Evolutionary conservation across 2,329 filamentous ascomycete genomes (phyloP), one percentile per base, ranked within the genome.

Genomic region (Cladosporium austrohemisphaericum): DNA sequence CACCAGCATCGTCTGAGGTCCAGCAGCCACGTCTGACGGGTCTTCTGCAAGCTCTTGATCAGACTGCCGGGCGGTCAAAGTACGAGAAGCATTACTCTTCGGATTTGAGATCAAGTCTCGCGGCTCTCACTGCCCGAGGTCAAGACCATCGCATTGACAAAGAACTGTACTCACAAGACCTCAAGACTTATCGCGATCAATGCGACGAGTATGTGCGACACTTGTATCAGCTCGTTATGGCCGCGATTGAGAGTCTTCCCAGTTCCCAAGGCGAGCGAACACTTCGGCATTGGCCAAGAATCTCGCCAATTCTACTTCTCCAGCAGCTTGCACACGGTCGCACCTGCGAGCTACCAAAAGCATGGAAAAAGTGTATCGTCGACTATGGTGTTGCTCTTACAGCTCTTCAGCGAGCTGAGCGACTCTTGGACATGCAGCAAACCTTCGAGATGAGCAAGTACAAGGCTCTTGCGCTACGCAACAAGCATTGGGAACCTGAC

Each of bases 231-330:
- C 20, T 14, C 5, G 5, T 48, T 3, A 11, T 25, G 2, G 16
- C 9, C 11, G n/a, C 44, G 2, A 32, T 38, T 6, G 3, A 18
- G 2, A 18, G 11, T 5, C 18, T 31, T 4, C 33, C 33, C 3
- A 1, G 32, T 18, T 29, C 28, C 2, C 3, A 9, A 4, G 18
- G 3, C 11, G 33, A 16, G 13, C 25, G 9, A 5, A n/a, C 5
- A 62, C 71, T 52, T n/a, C 51, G 16, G 0, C 59, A 79, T 0
- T 78, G 73, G 71, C 78, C 78, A 0, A 66, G 63, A 1, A 52
- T 74, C 2, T 76, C 72, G 0, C 65, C 63, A 0, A 48, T 70
- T 0, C 64, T 72, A 0, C 52, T 81, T 0, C 68, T 83, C 0
- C 69, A 75, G 35, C 73, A 76, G 28, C 60, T 83, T 0, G 67